A percentile compares a stretch with the other conserved stretches of the same genome.
phyloP scores from a whole-genome alignment of 2,329 filamentous ascomycete species.

The Fusarium nygamai region DNA sequence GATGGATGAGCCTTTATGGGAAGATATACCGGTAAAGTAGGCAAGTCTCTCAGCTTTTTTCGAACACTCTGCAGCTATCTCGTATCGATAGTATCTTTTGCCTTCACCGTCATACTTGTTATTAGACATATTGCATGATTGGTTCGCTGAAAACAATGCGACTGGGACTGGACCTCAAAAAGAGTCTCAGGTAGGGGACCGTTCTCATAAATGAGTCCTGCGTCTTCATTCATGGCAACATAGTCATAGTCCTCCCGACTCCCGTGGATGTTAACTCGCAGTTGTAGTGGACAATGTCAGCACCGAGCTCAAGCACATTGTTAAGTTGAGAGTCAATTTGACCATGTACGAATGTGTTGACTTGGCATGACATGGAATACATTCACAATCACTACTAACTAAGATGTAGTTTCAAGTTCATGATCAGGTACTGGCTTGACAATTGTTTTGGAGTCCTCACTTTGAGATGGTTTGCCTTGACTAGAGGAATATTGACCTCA shows the following conservation, averaged over 20 bases:
- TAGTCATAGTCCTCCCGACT: accelerated
- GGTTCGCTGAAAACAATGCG: no score
- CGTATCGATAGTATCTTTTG: no score
- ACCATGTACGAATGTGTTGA: accelerated
- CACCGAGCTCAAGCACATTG: neutral
- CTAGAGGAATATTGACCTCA: no score
- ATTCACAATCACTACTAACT: accelerated
- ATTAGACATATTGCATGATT: no score
- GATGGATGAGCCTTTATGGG: no score
- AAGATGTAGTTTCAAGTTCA: no score
- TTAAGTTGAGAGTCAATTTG: neutral
- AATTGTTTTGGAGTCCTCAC: accelerated
- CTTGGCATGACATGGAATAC: accelerated
- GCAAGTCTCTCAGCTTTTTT: no score
- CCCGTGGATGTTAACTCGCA: neutral
- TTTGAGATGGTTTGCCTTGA: accelerated
- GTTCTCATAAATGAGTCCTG: neutral
- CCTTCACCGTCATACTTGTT: no score
- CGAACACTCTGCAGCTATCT: no score
- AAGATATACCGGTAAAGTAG: no score
- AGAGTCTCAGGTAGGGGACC: no score
- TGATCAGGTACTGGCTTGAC: accelerated
- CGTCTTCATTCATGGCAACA: neutral
- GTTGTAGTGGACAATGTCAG: neutral
- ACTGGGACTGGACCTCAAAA: neutral